phyloP scores from a whole-genome alignment of 352 stramenopile species.

The Globisporangium abappressorium region DNA sequence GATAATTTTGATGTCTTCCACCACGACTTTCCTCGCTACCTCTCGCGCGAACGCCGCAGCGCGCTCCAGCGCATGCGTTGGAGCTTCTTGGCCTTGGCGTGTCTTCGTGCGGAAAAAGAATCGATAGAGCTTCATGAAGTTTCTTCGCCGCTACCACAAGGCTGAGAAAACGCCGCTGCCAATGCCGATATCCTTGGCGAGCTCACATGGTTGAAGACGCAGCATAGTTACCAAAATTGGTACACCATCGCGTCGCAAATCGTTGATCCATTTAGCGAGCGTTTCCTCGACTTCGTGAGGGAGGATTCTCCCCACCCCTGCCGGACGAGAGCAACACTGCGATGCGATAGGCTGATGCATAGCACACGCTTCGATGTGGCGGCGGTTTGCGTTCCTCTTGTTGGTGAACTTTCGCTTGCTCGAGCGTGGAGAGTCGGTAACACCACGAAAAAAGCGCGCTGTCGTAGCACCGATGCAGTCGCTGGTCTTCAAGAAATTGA shows the following conservation, averaged over 20 bases:
- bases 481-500: too few species aligned
- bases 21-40: background rate
- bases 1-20: constrained; percentile 16
- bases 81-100: constrained; percentile 17
- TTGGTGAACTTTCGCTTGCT: too few species aligned
- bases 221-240: constrained; percentile 12
- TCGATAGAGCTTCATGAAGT: constrained; percentile 9
- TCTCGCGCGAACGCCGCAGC: constrained; percentile 11
- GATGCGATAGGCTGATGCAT: too few species aligned
- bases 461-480: too few species aligned
- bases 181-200: background rate
- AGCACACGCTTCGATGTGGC: too few species aligned
- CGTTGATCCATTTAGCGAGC: constrained; percentile 13
- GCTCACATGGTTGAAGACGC: background rate
- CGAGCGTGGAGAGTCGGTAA: too few species aligned
- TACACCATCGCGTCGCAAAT: constrained; percentile 9
- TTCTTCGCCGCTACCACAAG: constrained; percentile 7
- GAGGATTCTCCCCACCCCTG: background rate
- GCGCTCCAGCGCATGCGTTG: background rate
- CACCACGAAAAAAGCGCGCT: too few species aligned
- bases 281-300: background rate
- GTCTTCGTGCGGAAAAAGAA: constrained; percentile 21
- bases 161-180: background rate
- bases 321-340: too few species aligned
- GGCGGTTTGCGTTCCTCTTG: too few species aligned